A percentile compares a stretch with the other conserved stretches of the same genome.
phyloP scores from a whole-genome alignment of 306 rosid genomes.

The Abrus precatorius region DNA sequence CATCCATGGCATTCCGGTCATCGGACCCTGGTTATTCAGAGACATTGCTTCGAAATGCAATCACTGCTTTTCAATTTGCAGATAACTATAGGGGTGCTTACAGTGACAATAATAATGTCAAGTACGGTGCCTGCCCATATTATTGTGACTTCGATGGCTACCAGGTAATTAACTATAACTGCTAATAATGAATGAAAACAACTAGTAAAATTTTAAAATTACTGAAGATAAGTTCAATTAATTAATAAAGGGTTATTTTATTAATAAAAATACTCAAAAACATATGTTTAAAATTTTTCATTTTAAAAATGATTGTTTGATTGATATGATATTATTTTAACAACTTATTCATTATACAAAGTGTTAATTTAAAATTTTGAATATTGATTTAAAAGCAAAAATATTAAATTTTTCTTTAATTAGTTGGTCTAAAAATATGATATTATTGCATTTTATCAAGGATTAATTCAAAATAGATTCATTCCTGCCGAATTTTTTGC shows the following conservation, averaged over 20 bases:
- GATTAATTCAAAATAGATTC: too few species aligned
- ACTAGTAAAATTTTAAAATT: background rate
- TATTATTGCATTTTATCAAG: too few species aligned
- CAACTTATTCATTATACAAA: too few species aligned
- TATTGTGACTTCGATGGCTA: conserved; percentile 93
- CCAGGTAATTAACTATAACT: conserved; percentile 61
- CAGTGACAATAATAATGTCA: conserved; percentile 75
- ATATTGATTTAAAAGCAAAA: background rate
- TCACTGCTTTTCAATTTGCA: conserved; percentile 75
- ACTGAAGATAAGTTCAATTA: too few species aligned
- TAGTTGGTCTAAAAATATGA: background rate
- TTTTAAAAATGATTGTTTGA: background rate
- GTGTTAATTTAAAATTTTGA: too few species aligned
- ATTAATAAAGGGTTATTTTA: background rate
- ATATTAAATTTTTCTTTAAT: background rate
- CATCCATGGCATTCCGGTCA: conserved; percentile 81
- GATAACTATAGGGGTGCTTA: conserved; percentile 89
- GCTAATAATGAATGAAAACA: background rate
- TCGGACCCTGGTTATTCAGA: conserved; percentile 74
- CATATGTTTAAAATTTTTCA: background rate
- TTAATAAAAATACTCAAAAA: background rate
- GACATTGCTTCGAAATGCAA: conserved; percentile 75
- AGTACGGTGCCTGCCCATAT: conserved; percentile 81
- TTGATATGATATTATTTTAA: background rate
- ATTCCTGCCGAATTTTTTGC: too few species aligned